These are phyloP conservation scores for Sophora flavescens DNA, from an alignment of 306 rosid species.

Conservation along the genomic window DNA sequence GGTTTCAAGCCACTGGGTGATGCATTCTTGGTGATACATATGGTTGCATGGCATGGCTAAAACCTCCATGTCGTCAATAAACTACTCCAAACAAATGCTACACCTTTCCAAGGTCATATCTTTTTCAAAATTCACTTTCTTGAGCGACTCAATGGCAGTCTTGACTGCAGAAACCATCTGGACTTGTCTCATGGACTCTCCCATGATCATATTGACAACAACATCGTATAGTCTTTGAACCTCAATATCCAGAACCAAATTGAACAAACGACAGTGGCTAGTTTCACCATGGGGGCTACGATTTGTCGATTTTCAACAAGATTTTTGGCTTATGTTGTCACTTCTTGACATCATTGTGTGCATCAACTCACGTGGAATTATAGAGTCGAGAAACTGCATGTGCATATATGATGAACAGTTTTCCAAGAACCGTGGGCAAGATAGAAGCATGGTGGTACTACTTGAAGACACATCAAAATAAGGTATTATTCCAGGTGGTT, in stretches of 20 bases:
- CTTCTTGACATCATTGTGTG: neutral
- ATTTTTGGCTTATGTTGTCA: neutral
- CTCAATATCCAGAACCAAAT: conserved; percentile 19
- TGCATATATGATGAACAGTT: neutral
- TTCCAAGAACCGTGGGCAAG: neutral
- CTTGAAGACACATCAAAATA: neutral
- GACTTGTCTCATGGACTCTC: neutral
- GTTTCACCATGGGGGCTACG: no score
- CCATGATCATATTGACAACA: neutral
- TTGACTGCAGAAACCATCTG: conserved; percentile 25
- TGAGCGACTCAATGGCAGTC: conserved; percentile 26
- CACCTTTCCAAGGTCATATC: neutral
- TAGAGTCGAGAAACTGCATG: neutral
- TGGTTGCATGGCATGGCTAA: neutral
- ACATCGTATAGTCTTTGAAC: neutral
- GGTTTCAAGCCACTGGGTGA: neutral
- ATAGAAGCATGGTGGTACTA: neutral
- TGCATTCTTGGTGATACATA: neutral
- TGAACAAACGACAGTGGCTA: neutral
- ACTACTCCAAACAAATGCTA: conserved; percentile 10
- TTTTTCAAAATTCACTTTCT: conserved; percentile 18
- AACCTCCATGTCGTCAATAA: neutral
- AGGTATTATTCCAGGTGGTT: neutral
- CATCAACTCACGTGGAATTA: neutral
- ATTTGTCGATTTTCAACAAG: no score